Conservation (phyloP, 345 rosid genomes). For the Euclidium syriacum region DNA sequence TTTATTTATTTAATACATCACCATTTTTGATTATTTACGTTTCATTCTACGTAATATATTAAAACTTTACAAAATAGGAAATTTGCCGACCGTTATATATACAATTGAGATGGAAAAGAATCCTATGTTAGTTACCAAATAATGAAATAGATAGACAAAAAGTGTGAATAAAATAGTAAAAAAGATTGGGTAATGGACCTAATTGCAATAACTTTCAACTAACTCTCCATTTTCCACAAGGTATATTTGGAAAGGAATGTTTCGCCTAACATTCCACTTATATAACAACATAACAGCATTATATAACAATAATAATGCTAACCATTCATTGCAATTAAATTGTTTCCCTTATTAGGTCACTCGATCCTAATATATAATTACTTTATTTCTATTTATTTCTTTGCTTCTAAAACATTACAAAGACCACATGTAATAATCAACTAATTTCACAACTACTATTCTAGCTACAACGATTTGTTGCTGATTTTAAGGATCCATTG, state of each 20-base stretch:
- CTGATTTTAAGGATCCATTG: not conserved
- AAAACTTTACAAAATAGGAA: not conserved
- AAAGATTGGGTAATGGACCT: constrained; percentile 18
- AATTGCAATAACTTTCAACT: constrained; percentile 18
- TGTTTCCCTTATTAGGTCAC: constrained; percentile 12
- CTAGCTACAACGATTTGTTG: constrained; percentile 13
- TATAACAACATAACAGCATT: not conserved
- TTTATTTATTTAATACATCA: too few relatives aligned
- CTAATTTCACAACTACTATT: constrained; percentile 15
- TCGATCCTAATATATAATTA: constrained; percentile 5
- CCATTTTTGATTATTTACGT: too few relatives aligned
- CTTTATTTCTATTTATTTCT: not conserved
- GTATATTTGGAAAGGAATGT: constrained; percentile 26
- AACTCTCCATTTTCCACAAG: not conserved
- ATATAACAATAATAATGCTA: not conserved
- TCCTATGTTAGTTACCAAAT: constrained; percentile 9
- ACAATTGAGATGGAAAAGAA: not conserved
- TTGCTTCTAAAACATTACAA: constrained; percentile 33
- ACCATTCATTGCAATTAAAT: constrained; percentile 1
- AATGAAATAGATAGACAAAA: not conserved
- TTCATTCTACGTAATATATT: not conserved
- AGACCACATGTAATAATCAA: constrained; percentile 29
- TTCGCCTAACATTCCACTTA: constrained; percentile 19
- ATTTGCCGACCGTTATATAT: not conserved
- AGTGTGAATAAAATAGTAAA: not conserved